Percentiles rank a stretch among this genome's conserved stretches.
These are phyloP conservation scores for Mrakia gelida DNA, from an alignment of 768 basidiomycete genomes.

Conservation along the genomic window DNA sequence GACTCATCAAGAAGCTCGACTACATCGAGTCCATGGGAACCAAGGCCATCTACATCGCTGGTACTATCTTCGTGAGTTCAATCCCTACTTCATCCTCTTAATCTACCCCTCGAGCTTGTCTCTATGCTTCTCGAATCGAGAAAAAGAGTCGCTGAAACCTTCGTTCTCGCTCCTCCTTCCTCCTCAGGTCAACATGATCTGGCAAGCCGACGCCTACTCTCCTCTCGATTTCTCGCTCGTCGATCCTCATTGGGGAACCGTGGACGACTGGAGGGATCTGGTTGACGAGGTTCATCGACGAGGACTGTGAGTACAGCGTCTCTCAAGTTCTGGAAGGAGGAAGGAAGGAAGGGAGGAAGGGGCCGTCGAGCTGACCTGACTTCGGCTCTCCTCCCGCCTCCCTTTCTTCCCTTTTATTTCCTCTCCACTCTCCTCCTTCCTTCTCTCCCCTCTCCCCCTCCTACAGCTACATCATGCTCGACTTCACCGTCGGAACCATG, in stretches of 20 bases:
- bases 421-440: neutral
- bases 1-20: constrained; percentile 68
- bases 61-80: constrained; percentile 76
- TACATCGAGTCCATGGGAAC: constrained; percentile 88
- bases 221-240: constrained; percentile 84
- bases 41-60: constrained; percentile 79
- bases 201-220: constrained; percentile 55
- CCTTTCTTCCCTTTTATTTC: neutral
- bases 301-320: constrained; percentile 54
- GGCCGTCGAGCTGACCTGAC: neutral
- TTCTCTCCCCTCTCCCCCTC: neutral
- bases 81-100: neutral
- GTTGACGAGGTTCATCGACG: constrained; percentile 72
- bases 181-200: constrained; percentile 29
- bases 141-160: neutral
- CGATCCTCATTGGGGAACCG: constrained; percentile 87
- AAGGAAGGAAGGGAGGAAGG: neutral
- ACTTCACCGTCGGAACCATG: constrained; percentile 94
- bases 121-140: no score
- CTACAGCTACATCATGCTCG: constrained; percentile 67
- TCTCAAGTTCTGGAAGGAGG: neutral
- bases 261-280: constrained; percentile 69
- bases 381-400: neutral
- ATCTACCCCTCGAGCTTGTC: neutral
- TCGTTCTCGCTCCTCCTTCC: neutral